A percentile compares a stretch with the other conserved stretches of the same genome.
phyloP scores from a whole-genome alignment of 1,139 yeast species.

The Yamadazyma dushanensis region DNA sequence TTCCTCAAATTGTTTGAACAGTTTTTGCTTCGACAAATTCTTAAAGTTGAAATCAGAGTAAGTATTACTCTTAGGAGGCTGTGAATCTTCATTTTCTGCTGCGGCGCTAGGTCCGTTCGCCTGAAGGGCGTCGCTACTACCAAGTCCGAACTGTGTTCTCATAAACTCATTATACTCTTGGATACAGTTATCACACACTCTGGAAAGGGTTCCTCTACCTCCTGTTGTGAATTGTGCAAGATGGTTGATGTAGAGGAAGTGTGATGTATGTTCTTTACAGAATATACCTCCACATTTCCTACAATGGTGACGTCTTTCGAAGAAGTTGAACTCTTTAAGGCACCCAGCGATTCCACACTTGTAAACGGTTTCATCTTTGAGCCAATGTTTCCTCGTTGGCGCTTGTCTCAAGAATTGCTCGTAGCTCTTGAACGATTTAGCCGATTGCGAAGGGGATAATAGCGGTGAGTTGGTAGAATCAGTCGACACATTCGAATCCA shows the following conservation, averaged over 20 bases:
- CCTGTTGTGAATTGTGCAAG: constrained; percentile 76
- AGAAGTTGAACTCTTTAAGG: constrained; percentile 60
- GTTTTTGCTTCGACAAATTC: constrained; percentile 2
- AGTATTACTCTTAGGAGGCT: constrained; percentile 2
- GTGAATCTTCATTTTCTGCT: not conserved
- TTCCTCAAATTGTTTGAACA: constrained; percentile 3
- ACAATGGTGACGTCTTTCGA: constrained; percentile 92
- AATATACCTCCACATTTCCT: constrained; percentile 91
- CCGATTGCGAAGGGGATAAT: constrained; percentile 12
- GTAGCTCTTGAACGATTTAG: constrained; percentile 15
- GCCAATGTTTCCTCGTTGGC: constrained; percentile 77
- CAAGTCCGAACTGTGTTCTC: constrained; percentile 40
- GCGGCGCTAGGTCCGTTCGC: too few species aligned
- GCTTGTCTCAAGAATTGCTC: constrained; percentile 39
- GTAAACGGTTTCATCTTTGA: constrained; percentile 62
- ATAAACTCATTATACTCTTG: constrained; percentile 62
- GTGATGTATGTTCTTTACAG: constrained; percentile 68
- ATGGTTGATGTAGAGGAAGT: constrained; percentile 60
- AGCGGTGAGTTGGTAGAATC: constrained; percentile 25
- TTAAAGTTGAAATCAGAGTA: constrained; percentile 2
- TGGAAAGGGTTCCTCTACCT: constrained; percentile 68
- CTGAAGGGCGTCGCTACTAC: not conserved
- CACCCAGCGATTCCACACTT: constrained; percentile 65
- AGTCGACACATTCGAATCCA: constrained; percentile 35
- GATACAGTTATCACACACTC: constrained; percentile 79